phyloP scores from a whole-genome alignment of 164 flowering plant species.

The Berberis thunbergii region DNA sequence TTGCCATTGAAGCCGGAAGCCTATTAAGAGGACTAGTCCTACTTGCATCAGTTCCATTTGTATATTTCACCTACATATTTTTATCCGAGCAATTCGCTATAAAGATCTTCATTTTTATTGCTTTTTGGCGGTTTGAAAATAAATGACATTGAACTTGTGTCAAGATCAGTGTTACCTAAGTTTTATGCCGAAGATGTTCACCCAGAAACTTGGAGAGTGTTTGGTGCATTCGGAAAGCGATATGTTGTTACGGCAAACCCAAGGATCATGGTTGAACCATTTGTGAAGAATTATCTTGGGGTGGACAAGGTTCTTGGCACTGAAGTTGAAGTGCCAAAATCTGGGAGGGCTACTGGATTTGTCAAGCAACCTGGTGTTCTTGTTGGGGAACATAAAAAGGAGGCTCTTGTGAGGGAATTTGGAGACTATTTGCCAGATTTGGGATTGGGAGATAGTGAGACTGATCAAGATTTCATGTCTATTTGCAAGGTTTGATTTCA shows the following conservation, averaged over 20 bases:
- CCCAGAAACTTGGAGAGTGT: conserved; percentile 64
- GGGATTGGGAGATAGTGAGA: conserved; percentile 60
- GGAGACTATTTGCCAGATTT: conserved; percentile 48
- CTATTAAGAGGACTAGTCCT: conserved; percentile 42
- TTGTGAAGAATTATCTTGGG: conserved; percentile 45
- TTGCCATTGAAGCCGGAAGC: conserved; percentile 70
- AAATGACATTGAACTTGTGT: conserved; percentile 46
- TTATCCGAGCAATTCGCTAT: conserved; percentile 46
- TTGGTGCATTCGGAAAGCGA: conserved; percentile 52
- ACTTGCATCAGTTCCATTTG: conserved; percentile 42
- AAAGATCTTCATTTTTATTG: conserved; percentile 37
- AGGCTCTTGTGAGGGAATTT: conserved; percentile 40
- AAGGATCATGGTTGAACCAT: conserved; percentile 67
- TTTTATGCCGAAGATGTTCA: conserved; percentile 72
- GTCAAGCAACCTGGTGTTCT: conserved; percentile 57
- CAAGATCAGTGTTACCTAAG: conserved; percentile 55
- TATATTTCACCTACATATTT: conserved; percentile 41
- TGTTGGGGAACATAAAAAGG: conserved; percentile 44
- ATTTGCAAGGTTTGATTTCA: conserved; percentile 53
- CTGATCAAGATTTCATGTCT: conserved; percentile 68
- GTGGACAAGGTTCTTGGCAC: conserved; percentile 74
- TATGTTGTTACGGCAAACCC: conserved; percentile 59
- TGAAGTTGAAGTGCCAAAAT: conserved; percentile 47
- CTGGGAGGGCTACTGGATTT: conserved; percentile 66
- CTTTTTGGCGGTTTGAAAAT: conserved; percentile 52